phyloP scores from a whole-genome alignment of 352 stramenopile species.

The Pythium rishiriense region DNA sequence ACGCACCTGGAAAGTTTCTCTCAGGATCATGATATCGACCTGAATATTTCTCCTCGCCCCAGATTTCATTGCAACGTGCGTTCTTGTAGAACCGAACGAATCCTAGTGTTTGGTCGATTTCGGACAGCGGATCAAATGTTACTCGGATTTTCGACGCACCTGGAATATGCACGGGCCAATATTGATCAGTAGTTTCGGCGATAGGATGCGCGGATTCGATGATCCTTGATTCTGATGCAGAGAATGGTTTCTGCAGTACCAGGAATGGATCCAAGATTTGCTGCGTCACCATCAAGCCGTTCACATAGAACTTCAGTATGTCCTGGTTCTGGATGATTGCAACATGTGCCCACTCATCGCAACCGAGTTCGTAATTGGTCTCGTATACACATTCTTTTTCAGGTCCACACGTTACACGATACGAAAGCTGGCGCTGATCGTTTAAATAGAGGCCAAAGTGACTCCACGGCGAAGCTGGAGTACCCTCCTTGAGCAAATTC shows the following conservation, averaged over 20 bases:
- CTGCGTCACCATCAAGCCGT: slow-evolving; percentile 62
- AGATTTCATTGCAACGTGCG: slow-evolving; percentile 58
- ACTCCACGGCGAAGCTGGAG: slow-evolving; percentile 57
- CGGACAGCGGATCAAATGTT: slow-evolving; percentile 71
- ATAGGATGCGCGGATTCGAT: slow-evolving; percentile 69
- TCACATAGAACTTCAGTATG: slow-evolving; percentile 64
- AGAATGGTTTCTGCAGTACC: slow-evolving; percentile 43
- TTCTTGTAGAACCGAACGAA: slow-evolving; percentile 80
- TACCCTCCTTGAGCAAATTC: slow-evolving; percentile 54
- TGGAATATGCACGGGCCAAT: slow-evolving; percentile 73
- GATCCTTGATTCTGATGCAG: slow-evolving; percentile 50
- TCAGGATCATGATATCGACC: slow-evolving; percentile 76
- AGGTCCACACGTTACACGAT: slow-evolving; percentile 55
- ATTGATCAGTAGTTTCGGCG: slow-evolving; percentile 54
- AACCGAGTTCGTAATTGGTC: slow-evolving; percentile 64
- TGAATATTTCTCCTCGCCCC: slow-evolving; percentile 72
- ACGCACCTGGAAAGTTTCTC: slow-evolving; percentile 70
- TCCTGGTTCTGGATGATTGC: slow-evolving; percentile 68
- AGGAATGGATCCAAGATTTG: slow-evolving; percentile 68
- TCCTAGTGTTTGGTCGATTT: slow-evolving; percentile 57
- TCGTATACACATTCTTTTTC: slow-evolving; percentile 67
- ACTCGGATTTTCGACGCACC: slow-evolving; percentile 68
- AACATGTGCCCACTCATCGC: slow-evolving; percentile 65
- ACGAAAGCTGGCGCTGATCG: slow-evolving; percentile 63
- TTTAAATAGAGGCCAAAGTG: slow-evolving; percentile 70